A percentile compares a stretch with the other conserved stretches of the same genome.
Conservation (phyloP, 768 basidiomycete species). For the Boletus eberwhitei region DNA sequence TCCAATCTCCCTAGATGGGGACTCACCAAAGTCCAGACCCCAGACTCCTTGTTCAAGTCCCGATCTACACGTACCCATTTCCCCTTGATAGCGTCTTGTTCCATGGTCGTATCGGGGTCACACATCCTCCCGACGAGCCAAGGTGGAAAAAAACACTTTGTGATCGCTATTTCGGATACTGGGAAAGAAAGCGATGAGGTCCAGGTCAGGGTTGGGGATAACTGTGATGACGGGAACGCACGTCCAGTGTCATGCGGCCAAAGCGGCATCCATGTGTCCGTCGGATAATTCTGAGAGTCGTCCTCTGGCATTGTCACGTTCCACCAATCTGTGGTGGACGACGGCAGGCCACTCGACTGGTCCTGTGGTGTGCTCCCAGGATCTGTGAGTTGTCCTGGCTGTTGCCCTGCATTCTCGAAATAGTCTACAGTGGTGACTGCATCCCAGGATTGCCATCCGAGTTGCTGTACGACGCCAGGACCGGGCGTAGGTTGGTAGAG, state of each 20-base stretch:
- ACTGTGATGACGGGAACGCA: slow-evolving; percentile 9
- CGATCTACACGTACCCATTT: slow-evolving; percentile 88
- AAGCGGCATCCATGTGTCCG: slow-evolving; percentile 45
- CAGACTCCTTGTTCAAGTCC: slow-evolving; percentile 70
- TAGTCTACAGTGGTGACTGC: slow-evolving; percentile 39
- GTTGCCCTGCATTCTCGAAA: not conserved
- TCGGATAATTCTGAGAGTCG: slow-evolving; percentile 70
- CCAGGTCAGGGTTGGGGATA: not conserved
- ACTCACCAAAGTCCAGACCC: slow-evolving; percentile 58
- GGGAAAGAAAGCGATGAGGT: not conserved
- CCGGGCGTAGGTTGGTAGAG: slow-evolving; percentile 77
- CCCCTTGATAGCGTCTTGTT: slow-evolving; percentile 72
- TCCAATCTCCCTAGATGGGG: not conserved
- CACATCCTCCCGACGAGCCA: slow-evolving; percentile 57
- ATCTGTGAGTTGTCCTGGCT: not conserved
- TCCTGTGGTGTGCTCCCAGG: slow-evolving; percentile 1
- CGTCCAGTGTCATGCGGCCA: slow-evolving; percentile 29
- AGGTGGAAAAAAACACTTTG: slow-evolving; percentile 65
- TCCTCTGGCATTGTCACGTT: slow-evolving; percentile 20
- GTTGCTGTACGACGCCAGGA: slow-evolving; percentile 63
- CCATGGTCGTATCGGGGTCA: slow-evolving; percentile 60
- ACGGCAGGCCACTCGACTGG: not conserved
- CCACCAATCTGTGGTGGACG: slow-evolving; percentile 17
- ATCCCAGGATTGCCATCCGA: slow-evolving; percentile 93
- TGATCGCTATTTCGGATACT: slow-evolving; percentile 82